Evolutionary conservation across 2,329 filamentous ascomycete species (phyloP).

Genomic region (Exophiala aquamarina): DNA sequence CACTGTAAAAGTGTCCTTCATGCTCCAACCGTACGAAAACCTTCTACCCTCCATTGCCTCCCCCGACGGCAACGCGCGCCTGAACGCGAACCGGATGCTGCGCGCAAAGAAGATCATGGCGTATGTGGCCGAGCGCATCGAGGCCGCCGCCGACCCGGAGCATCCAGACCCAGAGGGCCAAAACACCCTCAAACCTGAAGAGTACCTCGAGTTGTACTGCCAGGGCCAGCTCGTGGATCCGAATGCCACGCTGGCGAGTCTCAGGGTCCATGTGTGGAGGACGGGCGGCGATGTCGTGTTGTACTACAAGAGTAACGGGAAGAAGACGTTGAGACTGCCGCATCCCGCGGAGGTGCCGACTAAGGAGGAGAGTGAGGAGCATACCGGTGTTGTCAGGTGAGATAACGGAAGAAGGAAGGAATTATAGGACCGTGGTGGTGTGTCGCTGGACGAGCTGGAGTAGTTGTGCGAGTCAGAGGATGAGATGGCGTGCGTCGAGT

Average conservation of each 20-base stretch:
- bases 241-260: conserved; percentile 89
- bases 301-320: conserved; percentile 89
- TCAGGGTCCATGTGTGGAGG: conserved; percentile 91
- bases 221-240: conserved; percentile 70
- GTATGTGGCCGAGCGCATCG: conserved; percentile 90
- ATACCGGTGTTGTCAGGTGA: conserved; percentile 22
- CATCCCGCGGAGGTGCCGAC: conserved; percentile 27
- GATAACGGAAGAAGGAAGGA: conserved; percentile 1
- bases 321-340: conserved; percentile 51
- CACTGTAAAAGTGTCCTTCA: conserved; percentile 93
- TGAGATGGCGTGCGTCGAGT: too few relatives aligned
- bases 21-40: conserved; percentile 78
- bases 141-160: conserved; percentile 49
- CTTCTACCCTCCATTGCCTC: conserved; percentile 71
- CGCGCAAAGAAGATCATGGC: conserved; percentile 90
- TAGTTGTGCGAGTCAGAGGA: neutral
- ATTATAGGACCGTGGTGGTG: neutral
- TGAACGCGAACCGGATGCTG: conserved; percentile 97
- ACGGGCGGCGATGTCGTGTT: conserved; percentile 89
- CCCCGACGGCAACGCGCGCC: conserved; percentile 76
- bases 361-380: conserved; percentile 24
- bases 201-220: conserved; percentile 93
- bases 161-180: neutral
- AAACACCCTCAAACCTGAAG: conserved; percentile 69
- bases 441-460: neutral